These are phyloP conservation scores for Diaporthe aspalathi DNA, from an alignment of 2,329 filamentous ascomycete genomes.

Conservation along the genomic window DNA sequence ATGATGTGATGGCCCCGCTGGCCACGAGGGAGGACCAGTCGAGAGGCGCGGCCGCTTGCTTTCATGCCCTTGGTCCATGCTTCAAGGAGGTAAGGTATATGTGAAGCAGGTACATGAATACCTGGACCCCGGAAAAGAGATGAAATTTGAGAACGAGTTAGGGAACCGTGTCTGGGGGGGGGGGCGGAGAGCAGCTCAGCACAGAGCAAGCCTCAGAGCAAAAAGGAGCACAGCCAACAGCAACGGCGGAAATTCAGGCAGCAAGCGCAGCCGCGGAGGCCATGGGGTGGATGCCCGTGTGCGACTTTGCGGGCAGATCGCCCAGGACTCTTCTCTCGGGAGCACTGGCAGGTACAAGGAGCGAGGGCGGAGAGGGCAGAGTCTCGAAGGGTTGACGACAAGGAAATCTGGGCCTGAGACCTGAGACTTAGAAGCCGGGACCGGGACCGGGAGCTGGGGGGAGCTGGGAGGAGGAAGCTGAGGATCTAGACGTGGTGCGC, in stretches of 20 bases:
- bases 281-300: conserved; percentile 33
- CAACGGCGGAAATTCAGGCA: conserved; percentile 48
- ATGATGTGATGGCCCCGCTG: conserved; percentile 60
- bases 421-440: conserved; percentile 35
- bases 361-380: conserved; percentile 26
- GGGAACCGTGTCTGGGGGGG: conserved; percentile 35
- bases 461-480: conserved; percentile 31
- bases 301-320: conserved; percentile 30
- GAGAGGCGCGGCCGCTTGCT: conserved; percentile 69
- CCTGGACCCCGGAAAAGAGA: conserved; percentile 37
- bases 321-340: conserved; percentile 33
- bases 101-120: conserved; percentile 50
- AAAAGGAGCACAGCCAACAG: conserved; percentile 33
- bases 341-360: conserved; percentile 28
- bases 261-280: conserved; percentile 48
- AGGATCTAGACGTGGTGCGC: conserved; percentile 33
- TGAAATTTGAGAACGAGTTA: conserved; percentile 41
- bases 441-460: conserved; percentile 34
- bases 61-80: conserved; percentile 72
- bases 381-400: conserved; percentile 34
- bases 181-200: conserved; percentile 18
- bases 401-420: conserved; percentile 35
- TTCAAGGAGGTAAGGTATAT: conserved; percentile 56
- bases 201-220: conserved; percentile 40
- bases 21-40: conserved; percentile 56